Evolutionary conservation across 441 rosid species (phyloP).

Genomic region (Raphanus hybrid): DNA sequence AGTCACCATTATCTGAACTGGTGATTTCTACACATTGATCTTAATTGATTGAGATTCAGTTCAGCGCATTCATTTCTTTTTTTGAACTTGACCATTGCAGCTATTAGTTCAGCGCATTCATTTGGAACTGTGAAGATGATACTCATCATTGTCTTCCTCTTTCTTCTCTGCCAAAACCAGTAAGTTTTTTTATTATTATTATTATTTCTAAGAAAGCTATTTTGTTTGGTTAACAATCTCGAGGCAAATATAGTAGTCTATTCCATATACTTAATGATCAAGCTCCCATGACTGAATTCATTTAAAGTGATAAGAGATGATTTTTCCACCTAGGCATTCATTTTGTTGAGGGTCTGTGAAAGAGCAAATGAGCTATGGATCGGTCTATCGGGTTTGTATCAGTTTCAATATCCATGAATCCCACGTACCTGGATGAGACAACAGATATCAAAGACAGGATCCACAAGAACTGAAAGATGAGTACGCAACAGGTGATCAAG

Average conservation of each 20-base stretch:
- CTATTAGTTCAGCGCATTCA: too few relatives aligned
- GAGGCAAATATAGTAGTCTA: too few relatives aligned
- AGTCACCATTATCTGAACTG: slow-evolving; percentile 32
- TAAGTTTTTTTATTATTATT: too few relatives aligned
- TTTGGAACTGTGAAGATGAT: too few relatives aligned
- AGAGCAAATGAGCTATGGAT: slow-evolving; percentile 83
- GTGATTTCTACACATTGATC: neutral
- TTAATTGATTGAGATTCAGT: neutral
- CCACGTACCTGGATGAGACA: slow-evolving; percentile 56
- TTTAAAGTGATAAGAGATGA: too few relatives aligned
- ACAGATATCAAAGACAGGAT: slow-evolving; percentile 15
- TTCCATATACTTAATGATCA: too few relatives aligned
- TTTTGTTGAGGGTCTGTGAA: slow-evolving; percentile 67
- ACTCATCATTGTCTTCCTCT: too few relatives aligned
- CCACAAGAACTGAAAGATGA: slow-evolving; percentile 3
- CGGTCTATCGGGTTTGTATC: slow-evolving; percentile 92
- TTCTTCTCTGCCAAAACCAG: too few relatives aligned
- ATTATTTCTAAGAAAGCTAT: too few relatives aligned
- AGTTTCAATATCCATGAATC: slow-evolving; percentile 80
- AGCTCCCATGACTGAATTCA: too few relatives aligned
- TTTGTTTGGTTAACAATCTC: too few relatives aligned
- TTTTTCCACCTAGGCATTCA: too few relatives aligned
- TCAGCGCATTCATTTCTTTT: neutral
- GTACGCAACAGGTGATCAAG: neutral
- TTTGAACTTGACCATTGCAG: neutral